These are phyloP conservation scores for Paramecium octaurelia DNA, from an alignment of 73 alveolate genomes.

Conservation along the genomic window DNA sequence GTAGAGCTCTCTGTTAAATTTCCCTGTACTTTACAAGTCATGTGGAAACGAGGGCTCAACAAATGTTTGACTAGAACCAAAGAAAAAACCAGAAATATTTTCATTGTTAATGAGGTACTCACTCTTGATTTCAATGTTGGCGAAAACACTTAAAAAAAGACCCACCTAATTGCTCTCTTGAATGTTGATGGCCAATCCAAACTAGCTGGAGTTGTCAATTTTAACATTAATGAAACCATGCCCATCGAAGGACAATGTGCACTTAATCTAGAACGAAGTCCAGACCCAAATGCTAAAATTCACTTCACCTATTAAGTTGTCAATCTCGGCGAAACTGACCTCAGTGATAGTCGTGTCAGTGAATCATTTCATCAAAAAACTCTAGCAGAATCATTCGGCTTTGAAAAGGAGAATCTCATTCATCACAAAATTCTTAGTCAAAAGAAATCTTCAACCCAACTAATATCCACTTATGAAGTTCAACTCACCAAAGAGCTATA, in stretches of 20 bases:
- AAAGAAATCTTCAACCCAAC: neutral
- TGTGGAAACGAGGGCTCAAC: slow-evolving; percentile 26
- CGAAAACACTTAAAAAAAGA: neutral
- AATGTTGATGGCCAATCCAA: slow-evolving; percentile 39
- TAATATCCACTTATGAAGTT: neutral
- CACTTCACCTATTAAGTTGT: neutral
- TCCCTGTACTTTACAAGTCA: slow-evolving; percentile 9
- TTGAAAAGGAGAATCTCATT: neutral
- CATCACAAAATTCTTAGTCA: neutral
- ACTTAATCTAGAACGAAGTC: slow-evolving; percentile 15
- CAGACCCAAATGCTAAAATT: slow-evolving; percentile 18
- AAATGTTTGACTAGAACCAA: neutral
- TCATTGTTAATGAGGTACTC: slow-evolving; percentile 1
- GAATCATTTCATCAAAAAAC: slow-evolving; percentile 4
- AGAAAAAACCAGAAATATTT: neutral
- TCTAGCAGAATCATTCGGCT: neutral
- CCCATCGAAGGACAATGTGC: neutral
- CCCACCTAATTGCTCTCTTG: neutral
- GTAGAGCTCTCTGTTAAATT: slow-evolving; percentile 41
- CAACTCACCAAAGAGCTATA: neutral
- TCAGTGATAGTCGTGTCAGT: neutral
- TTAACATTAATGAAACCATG: neutral
- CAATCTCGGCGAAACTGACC: neutral
- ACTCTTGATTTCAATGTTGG: neutral
- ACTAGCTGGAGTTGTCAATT: slow-evolving; percentile 27